Base-by-base conservation (phyloP, 768 basidiomycete species). In the Psilocybe azurescens region DNA sequence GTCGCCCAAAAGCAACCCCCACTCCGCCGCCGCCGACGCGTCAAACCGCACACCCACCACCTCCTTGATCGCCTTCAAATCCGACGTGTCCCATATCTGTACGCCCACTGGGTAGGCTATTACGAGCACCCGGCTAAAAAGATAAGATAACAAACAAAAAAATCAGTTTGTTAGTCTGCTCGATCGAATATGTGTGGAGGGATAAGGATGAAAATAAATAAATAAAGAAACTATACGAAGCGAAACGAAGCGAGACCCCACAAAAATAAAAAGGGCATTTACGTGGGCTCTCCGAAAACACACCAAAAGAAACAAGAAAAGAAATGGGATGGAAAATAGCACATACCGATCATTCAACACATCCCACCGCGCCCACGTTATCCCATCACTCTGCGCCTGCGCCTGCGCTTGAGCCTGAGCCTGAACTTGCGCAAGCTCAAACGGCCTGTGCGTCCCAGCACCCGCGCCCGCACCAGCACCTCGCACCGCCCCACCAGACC, bases 41-140 rank as follows among this genome's bases (percentile, higher is more conserved):
- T 65, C 62, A 33, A 70, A 63, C 16, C 67, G 64, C 36, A 90
- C 60, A 61, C 89, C 85, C 60, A 90, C 70, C 3, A 89, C 63
- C 65, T 90, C 88, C 66, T 58, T 55, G 0, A 77, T 62, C 0
- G 70, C 66, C 3, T 75, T 82, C 8, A 89, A 71, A 61, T 83
- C 78, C 11, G 82, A 78, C 65, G 84, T 85, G 65, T 89, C 87
- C 87, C 88, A 90, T 18, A 88, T 76, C 68, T 88, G 84, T 44
- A 90, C 67, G 5, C 32, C 18, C 2, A 18, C 16, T 11, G 46
- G 30, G 54, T 51, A 56, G 14, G 50, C 41, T 8, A 53, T 20
- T 1, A 38, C 52, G 28, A 59, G 51, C 9, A 53, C 44, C 16
- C 50, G 33, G 4, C 52, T 53, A 20, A 30, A 24, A 20, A 53